These are phyloP conservation scores for Dryas integrifolia DNA, from an alignment of 331 rosid species.

Conservation along the genomic window DNA sequence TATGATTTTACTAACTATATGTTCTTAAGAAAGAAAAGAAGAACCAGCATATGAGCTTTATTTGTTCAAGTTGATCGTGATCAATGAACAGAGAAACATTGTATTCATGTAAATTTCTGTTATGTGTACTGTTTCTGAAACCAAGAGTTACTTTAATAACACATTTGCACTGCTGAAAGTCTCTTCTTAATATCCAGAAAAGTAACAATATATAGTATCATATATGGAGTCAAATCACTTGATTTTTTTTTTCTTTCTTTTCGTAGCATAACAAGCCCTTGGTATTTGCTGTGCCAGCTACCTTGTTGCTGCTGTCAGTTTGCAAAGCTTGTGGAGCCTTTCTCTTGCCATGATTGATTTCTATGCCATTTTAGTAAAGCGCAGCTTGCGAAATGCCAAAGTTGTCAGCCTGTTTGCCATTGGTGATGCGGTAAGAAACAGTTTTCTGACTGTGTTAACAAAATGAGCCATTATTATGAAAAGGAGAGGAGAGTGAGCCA, in stretches of 20 bases:
- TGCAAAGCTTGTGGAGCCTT: conserved; percentile 74
- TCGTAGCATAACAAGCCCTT: conserved; percentile 23
- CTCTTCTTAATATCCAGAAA: too few species aligned
- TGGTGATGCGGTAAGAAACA: conserved; percentile 70
- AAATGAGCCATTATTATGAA: not conserved
- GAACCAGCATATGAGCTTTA: too few species aligned
- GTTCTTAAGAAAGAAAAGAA: too few species aligned
- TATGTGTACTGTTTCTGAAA: too few species aligned
- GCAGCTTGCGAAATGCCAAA: conserved; percentile 52
- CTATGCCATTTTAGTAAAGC: conserved; percentile 64
- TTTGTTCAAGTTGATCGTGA: too few species aligned
- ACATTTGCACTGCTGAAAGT: too few species aligned
- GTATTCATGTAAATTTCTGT: too few species aligned
- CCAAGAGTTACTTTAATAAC: too few species aligned
- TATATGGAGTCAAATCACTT: not conserved
- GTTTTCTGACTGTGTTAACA: not conserved
- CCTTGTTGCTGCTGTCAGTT: conserved; percentile 68
- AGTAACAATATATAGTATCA: too few species aligned
- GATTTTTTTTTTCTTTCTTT: not conserved
- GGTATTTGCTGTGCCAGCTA: conserved; percentile 49
- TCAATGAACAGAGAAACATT: too few species aligned
- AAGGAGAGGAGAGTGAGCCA: not conserved
- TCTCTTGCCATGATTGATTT: conserved; percentile 47
- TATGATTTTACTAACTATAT: too few species aligned
- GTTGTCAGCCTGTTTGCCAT: conserved; percentile 54